phyloP scores from a whole-genome alignment of 768 basidiomycete species.

The Solioccasus polychromus region DNA sequence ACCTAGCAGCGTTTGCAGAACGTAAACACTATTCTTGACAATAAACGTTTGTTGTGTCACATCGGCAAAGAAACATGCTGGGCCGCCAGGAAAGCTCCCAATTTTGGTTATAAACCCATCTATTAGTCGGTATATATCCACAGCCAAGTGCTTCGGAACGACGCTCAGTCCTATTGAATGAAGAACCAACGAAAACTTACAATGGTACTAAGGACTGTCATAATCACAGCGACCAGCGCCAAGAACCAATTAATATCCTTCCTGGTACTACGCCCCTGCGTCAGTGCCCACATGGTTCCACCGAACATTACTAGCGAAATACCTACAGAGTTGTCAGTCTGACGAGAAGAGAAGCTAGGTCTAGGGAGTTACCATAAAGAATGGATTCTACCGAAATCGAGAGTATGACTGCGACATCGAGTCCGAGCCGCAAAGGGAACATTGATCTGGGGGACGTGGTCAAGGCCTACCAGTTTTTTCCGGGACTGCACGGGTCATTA shows the following conservation, averaged over 20 bases:
- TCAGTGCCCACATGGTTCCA: constrained; percentile 26
- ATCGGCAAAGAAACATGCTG: constrained; percentile 28
- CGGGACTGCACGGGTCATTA: no score
- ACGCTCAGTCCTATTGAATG: background rate
- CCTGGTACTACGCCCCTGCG: constrained; percentile 11
- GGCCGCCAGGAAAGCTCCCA: constrained; percentile 21
- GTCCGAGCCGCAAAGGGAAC: constrained; percentile 6
- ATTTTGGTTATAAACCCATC: constrained; percentile 25
- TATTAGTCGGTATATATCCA: constrained; percentile 24
- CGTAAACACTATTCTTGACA: constrained; percentile 26
- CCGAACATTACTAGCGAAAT: constrained; percentile 21
- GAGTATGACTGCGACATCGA: constrained; percentile 14
- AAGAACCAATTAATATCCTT: constrained; percentile 20
- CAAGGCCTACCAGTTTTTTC: background rate
- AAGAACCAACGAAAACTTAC: background rate
- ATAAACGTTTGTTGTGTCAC: constrained; percentile 28
- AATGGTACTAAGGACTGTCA: constrained; percentile 22
- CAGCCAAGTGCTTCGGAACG: constrained; percentile 20
- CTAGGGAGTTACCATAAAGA: constrained; percentile 18
- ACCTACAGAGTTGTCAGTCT: constrained; percentile 9
- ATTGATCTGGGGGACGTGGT: background rate
- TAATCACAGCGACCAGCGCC: constrained; percentile 18
- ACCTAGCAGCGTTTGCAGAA: constrained; percentile 23
- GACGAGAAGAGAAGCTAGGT: background rate
- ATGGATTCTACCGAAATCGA: constrained; percentile 18